Percentiles rank a stretch among this genome's conserved stretches.
Conservation (phyloP, 495 filamentous ascomycete species). For the Trichoderma orchidacearum region DNA sequence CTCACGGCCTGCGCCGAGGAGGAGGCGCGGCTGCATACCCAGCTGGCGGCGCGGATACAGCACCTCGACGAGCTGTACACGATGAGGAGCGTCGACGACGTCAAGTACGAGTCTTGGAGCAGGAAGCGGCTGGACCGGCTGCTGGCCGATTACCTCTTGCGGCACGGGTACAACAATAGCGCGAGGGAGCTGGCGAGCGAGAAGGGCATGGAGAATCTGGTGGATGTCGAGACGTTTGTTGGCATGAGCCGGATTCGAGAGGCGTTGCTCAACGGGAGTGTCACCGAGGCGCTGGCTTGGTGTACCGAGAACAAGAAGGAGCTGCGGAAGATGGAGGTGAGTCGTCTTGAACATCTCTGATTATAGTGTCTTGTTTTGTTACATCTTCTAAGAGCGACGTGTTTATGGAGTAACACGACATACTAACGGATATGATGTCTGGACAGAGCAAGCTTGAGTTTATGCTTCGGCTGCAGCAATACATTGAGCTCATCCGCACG, state of each 20-base stretch:
- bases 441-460: constrained; percentile 83
- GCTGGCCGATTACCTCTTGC: constrained; percentile 78
- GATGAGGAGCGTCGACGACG: constrained; percentile 74
- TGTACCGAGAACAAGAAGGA: constrained; percentile 83
- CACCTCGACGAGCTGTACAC: constrained; percentile 69
- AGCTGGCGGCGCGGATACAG: constrained; percentile 59
- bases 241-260: constrained; percentile 63
- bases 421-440: too few relatives aligned
- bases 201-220: constrained; percentile 53
- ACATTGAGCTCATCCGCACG: constrained; percentile 73
- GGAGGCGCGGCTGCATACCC: constrained; percentile 56
- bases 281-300: constrained; percentile 72
- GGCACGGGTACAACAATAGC: constrained; percentile 69
- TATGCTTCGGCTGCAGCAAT: constrained; percentile 89
- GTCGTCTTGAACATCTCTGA: constrained; percentile 14
- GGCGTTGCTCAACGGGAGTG: constrained; percentile 54
- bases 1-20: constrained; percentile 64
- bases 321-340: constrained; percentile 68
- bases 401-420: neutral
- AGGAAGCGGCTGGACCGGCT: constrained; percentile 67
- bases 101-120: constrained; percentile 89
- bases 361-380: constrained; percentile 1
- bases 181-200: constrained; percentile 59
- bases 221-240: constrained; percentile 81
- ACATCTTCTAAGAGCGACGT: neutral